Base-by-base conservation (phyloP, 306 rosid genomes). In the Purshia tridentata region DNA sequence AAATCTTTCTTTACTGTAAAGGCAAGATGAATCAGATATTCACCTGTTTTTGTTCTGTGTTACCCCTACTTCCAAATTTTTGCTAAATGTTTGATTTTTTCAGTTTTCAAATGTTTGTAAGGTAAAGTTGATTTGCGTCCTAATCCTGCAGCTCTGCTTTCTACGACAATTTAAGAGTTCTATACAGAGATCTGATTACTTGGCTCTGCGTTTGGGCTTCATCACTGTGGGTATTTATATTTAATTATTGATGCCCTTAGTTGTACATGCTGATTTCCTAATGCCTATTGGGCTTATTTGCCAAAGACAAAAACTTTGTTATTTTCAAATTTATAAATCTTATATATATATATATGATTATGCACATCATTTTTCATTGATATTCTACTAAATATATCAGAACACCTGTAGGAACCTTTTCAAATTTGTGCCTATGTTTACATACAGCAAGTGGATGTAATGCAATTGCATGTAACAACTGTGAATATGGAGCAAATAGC, bases 131-230 rank as follows among this genome's bases (percentile, higher is more conserved):
- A 81, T 59, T 80, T 84, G 9, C 78, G 59, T 62, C 81, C 62
- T 80, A 41, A 58, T 46, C 57, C 70, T 84, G 94, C 95, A 94
- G 98, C 94, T 94, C 57, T 91, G 97, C 81, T 94, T 94, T 72
- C 84, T 94, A 37, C 90, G 94, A 46, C 97, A 94, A 70, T 94
- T 94, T 80, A 85, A 82, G 83, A 94, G 91, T 76, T 91, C 97
- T 8, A 77, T 94, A 72, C 79, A 70, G 83, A 94, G 88, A 77
- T 91, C 95, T 3, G 97, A 94, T 72, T 94, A 91, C 84, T 87
- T 94, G 83, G 98, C 98, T 67, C 88, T 94, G 61, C 97, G 98
- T 69, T 83, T 89, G 59, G 98, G 98, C 65, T 94, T 94, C 94
- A 82, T 91, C 73, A 88, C 83, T 8, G 97, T 94, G 77, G 69